Base-by-base conservation (phyloP, 345 rosid genomes). In the Hibiscus trionum region DNA sequence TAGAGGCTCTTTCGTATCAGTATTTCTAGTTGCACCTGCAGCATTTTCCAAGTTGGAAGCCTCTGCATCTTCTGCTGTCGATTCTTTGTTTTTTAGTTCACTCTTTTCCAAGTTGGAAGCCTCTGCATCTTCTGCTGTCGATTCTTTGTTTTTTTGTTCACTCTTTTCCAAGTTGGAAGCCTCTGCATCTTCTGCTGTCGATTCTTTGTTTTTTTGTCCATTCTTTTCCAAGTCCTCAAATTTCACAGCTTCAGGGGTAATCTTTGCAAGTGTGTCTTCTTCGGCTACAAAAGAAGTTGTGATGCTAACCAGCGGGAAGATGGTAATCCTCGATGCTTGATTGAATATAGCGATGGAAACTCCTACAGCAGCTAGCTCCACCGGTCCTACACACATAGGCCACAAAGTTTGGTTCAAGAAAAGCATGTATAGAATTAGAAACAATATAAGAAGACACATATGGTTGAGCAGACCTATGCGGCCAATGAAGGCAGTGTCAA, bases 271-370 rank as follows among this genome's bases (percentile, higher is more conserved):
- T 0, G 94, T 87, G 47, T 95, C 99, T 82, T 95, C 99, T 76
- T 95, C 96, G 0, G 99, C 99, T 24, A 95, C 99, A 72, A 95
- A 95, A 4, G 98, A 92, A 70, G 99, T 95, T 17, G 99, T 92
- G 50, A 95, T 85, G 53, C 90, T 92, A 60, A 92, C 94, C 42
- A 95, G 82, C 1, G 99, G 99, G 79, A 90, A 93, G 47, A 90
- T 88, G 10, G 98, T 88, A 16, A 95, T 82, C 72, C 78, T 92
- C 6, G 99, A 95, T 61, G 96, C 97, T 86, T 95, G 99, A 73
- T 95, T 93, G 82, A 95, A 90, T 81, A 95, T 88, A 19, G 99
- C 97, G 17, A 95, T 90, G 21, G 99, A 77, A n/a, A 95, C 99
- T 71, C 99, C 99, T 10, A 95, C 99, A 5, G 99, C 98, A 11